Evolutionary conservation across 2,329 filamentous ascomycete genomes (phyloP).

Genomic region (Penicillium sp.): DNA sequence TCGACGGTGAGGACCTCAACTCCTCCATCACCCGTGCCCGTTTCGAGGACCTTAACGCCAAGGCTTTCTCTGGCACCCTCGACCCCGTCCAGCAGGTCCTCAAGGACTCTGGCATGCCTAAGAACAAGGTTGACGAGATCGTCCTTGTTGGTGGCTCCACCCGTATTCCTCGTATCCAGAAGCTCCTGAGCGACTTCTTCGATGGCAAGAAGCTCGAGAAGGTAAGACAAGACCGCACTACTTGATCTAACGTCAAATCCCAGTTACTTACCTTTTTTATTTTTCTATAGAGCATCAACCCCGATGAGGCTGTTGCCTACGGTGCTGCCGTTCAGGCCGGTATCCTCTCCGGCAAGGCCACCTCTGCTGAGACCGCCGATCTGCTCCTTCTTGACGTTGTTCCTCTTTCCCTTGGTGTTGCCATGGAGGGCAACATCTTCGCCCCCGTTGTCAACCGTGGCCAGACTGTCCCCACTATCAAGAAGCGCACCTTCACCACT

Average conservation of each 20-base stretch:
- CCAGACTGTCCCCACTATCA: constrained; percentile 72
- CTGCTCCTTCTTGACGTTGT: constrained; percentile 95
- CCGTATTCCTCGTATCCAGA: constrained; percentile 98
- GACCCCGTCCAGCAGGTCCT: constrained; percentile 96
- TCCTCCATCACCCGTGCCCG: constrained; percentile 95
- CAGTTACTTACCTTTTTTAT: constrained; percentile 6
- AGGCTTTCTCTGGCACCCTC: constrained; percentile 89
- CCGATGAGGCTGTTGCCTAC: constrained; percentile 98
- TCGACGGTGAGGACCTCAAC: constrained; percentile 97
- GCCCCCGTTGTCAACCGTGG: constrained; percentile 85
- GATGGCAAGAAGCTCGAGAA: constrained; percentile 99
- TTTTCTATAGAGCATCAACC: constrained; percentile 76
- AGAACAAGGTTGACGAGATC: constrained; percentile 94
- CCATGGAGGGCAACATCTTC: constrained; percentile 99
- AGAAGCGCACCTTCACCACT: constrained; percentile 89
- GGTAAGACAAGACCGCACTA: constrained; percentile 34
- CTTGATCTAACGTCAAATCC: neutral
- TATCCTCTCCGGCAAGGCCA: constrained; percentile 98
- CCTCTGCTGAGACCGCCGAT: constrained; percentile 89
- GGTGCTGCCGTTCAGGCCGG: constrained; percentile 98
- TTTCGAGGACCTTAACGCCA: constrained; percentile 98
- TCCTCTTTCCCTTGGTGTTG: constrained; percentile 94
- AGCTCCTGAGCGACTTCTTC: constrained; percentile 98
- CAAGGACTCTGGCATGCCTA: constrained; percentile 85
- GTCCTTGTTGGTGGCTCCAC: constrained; percentile 98